Percentiles rank a stretch among this genome's conserved stretches.
These are phyloP conservation scores for Acrocalymma vagum DNA, from an alignment of 2,329 filamentous ascomycete species.

Conservation along the genomic window DNA sequence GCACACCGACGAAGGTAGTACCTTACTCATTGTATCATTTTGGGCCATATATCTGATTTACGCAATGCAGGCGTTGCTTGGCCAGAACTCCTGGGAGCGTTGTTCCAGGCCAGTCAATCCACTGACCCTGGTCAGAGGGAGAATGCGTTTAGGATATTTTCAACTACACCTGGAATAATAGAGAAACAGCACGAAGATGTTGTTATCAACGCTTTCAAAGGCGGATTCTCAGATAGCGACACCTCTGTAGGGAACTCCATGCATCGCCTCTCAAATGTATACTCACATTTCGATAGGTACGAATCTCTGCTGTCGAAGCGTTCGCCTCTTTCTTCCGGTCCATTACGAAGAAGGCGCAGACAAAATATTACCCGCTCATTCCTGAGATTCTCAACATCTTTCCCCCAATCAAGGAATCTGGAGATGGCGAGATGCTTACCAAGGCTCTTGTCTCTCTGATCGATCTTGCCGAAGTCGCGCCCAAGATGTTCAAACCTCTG, in stretches of 20 bases:
- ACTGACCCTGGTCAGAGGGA: conserved; percentile 84
- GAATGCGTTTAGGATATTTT: conserved; percentile 93
- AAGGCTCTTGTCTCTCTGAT: conserved; percentile 91
- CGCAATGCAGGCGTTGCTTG: conserved; percentile 74
- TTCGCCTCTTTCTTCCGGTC: conserved; percentile 96
- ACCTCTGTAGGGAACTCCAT: conserved; percentile 66
- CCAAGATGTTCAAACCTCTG: conserved; percentile 96
- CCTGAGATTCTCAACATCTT: conserved; percentile 94
- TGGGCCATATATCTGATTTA: conserved; percentile 5
- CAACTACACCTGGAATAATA: conserved; percentile 93
- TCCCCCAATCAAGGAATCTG: conserved; percentile 89
- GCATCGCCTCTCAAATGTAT: neutral
- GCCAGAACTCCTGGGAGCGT: conserved; percentile 84
- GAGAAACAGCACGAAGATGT: conserved; percentile 93
- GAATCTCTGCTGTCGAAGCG: conserved; percentile 93
- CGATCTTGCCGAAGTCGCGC: conserved; percentile 90
- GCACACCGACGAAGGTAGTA: conserved; percentile 88
- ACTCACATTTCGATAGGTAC: conserved; percentile 67
- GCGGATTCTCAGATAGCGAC: conserved; percentile 89
- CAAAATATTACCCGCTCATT: conserved; percentile 86
- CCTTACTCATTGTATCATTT: neutral
- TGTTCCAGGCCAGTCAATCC: conserved; percentile 92
- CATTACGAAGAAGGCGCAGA: conserved; percentile 84
- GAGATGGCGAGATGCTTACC: conserved; percentile 89
- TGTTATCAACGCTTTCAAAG: conserved; percentile 87